Evolutionary conservation across 1,284 basidiomycete species (phyloP), one percentile per base, ranked within the genome.

Genomic region (Hemileia vastatrix): DNA sequence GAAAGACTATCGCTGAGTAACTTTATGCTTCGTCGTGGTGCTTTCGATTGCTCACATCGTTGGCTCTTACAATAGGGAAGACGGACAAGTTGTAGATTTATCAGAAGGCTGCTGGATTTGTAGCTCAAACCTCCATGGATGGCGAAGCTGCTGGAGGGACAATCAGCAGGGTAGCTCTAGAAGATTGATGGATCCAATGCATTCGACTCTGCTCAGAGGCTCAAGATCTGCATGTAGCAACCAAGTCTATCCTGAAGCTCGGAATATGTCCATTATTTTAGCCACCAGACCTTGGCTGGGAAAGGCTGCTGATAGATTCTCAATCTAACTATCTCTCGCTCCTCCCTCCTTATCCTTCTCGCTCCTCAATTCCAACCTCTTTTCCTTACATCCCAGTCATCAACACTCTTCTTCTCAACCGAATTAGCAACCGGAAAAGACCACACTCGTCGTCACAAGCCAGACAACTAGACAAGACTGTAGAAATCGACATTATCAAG

Each of bases 381-480:
- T 40, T 8, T n/a, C 18, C 23, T 43, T 23, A 32, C 32, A 31
- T 31, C 15, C 21, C 65, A 70, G 68, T 75, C 77, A 92, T 97
- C 82, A 98, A 98, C 83, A 98, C 94, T 44, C 86, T n/a, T 98
- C 70, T 98, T 98, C 80, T 90, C 91, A 48, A 98, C 94, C 65
- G 95, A 97, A 81, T 83, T 98, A 61, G 92, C 90, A 8, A 82
- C 88, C 3, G 76, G 86, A 57, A 91, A 93, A 81, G 93, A 94
- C 82, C 94, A 97, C 83, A 80, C 77, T 68, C 84, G 84, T 74
- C 86, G 94, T 67, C 91, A 94, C 80, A n/a, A n/a, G 80, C 86
- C 76, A 97, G 97, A 81, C 94, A 97, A 78, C 84, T 97, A 70
- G 93, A 97, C 83, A 96, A 96, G 81, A 85, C 95, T 58, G 97